Evolutionary conservation across 768 basidiomycete species (phyloP).

Genomic region (Termitomyces eurrhizus): DNA sequence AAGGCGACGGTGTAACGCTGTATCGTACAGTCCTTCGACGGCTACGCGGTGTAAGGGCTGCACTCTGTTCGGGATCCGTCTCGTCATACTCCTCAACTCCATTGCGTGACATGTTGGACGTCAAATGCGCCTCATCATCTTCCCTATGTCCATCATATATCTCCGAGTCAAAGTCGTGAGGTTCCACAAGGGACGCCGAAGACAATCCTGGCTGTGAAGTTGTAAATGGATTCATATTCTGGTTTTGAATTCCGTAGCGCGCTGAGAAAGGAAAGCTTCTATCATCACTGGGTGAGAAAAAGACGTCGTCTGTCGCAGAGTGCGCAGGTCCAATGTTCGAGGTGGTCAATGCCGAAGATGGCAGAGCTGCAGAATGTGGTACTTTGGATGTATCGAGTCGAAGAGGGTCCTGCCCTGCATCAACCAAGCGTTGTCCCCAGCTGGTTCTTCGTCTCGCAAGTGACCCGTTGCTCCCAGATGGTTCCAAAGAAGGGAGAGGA

Average conservation of each 20-base stretch:
- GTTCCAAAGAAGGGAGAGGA: slow-evolving; percentile 53
- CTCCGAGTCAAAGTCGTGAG: slow-evolving; percentile 31
- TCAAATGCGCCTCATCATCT: slow-evolving; percentile 58
- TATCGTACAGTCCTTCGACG: slow-evolving; percentile 48
- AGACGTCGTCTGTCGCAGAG: slow-evolving; percentile 40
- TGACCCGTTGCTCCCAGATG: slow-evolving; percentile 37
- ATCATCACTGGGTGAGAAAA: slow-evolving; percentile 39
- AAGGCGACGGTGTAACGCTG: slow-evolving; percentile 49
- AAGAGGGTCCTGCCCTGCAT: slow-evolving; percentile 45
- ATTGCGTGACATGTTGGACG: slow-evolving; percentile 44
- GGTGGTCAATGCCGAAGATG: slow-evolving; percentile 10
- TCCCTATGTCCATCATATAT: slow-evolving; percentile 36
- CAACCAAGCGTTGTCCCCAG: slow-evolving; percentile 46
- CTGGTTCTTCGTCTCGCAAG: slow-evolving; percentile 54
- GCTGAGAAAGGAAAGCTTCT: slow-evolving; percentile 29
- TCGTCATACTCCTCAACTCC: slow-evolving; percentile 26
- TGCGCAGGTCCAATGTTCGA: slow-evolving; percentile 19
- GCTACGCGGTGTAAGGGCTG: slow-evolving; percentile 34
- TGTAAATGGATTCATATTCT: slow-evolving; percentile 33
- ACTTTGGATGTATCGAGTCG: slow-evolving; percentile 28
- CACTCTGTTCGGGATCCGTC: slow-evolving; percentile 48
- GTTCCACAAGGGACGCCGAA: slow-evolving; percentile 45
- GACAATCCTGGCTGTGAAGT: slow-evolving; percentile 46
- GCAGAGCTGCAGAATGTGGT: slow-evolving; percentile 20
- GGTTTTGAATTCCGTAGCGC: slow-evolving; percentile 29